phyloP scores from a whole-genome alignment of 2,329 filamentous ascomycete genomes.

The Diplodia seriata region DNA sequence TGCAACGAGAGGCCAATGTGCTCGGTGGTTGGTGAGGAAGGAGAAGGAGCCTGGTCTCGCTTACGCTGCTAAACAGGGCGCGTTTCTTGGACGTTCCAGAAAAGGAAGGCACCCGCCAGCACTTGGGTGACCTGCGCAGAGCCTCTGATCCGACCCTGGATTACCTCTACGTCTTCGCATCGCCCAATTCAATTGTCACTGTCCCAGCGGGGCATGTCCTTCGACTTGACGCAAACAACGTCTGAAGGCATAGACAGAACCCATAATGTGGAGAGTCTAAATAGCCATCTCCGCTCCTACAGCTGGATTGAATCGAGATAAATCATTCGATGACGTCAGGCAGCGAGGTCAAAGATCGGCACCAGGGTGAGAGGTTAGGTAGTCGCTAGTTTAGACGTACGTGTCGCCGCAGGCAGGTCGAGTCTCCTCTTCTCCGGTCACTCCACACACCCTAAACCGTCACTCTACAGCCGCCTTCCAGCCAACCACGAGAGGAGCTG shows the following conservation, averaged over 20 bases:
- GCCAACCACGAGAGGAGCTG: not conserved
- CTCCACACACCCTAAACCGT: not conserved
- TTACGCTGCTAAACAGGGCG: not conserved
- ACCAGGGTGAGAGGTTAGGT: not conserved
- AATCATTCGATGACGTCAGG: not conserved
- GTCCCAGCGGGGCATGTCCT: too few species aligned
- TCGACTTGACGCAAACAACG: too few species aligned
- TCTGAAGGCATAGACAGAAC: too few species aligned
- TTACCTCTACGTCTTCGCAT: too few species aligned
- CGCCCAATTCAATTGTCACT: too few species aligned
- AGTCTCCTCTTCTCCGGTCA: conserved; percentile 3
- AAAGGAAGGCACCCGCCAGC: not conserved
- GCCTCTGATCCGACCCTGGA: not conserved
- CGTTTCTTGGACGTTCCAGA: not conserved
- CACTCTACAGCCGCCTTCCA: not conserved
- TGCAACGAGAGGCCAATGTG: not conserved
- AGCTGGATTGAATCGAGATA: not conserved
- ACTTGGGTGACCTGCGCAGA: not conserved
- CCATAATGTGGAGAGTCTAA: too few species aligned
- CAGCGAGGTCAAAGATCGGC: conserved; percentile 6
- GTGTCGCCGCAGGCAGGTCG: not conserved
- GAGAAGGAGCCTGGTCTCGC: not conserved
- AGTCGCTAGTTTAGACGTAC: not conserved
- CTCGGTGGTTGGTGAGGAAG: not conserved
- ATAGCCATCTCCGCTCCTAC: not conserved